Evolutionary conservation across 805 yeast genomes (phyloP).

Genomic region (Barnettozyma wickerhamii): DNA sequence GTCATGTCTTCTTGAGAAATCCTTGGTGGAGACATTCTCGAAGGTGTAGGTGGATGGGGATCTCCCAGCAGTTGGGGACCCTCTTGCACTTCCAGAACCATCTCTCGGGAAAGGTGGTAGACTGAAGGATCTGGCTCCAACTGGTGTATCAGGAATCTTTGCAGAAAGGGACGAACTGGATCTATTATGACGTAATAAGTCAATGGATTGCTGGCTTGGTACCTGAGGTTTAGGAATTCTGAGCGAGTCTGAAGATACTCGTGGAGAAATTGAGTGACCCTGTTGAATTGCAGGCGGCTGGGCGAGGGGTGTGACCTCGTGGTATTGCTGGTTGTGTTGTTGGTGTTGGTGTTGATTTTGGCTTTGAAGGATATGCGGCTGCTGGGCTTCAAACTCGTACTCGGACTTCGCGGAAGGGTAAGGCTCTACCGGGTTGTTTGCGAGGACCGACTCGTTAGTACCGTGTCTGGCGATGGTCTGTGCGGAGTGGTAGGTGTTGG

Average conservation of each 20-base stretch:
- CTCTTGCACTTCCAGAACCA: neutral
- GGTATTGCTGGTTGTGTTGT: neutral
- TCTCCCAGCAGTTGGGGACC: neutral
- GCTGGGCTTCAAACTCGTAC: neutral
- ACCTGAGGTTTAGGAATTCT: neutral
- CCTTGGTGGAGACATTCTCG: neutral
- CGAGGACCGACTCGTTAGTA: slow-evolving; percentile 4
- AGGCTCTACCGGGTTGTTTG: slow-evolving; percentile 8
- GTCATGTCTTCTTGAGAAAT: slow-evolving; percentile 10
- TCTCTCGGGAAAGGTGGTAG: slow-evolving; percentile 8
- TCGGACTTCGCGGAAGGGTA: slow-evolving; percentile 1
- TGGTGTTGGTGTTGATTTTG: neutral
- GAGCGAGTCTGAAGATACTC: neutral
- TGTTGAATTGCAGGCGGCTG: too few species aligned
- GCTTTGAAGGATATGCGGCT: neutral
- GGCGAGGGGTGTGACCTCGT: neutral
- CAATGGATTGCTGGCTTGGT: neutral
- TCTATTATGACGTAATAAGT: neutral
- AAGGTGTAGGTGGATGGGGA: slow-evolving; percentile 2
- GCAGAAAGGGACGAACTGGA: slow-evolving; percentile 13
- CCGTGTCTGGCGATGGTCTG: slow-evolving; percentile 4
- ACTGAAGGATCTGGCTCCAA: slow-evolving; percentile 22
- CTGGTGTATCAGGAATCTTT: slow-evolving; percentile 18
- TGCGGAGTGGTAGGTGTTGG: slow-evolving; percentile 7
- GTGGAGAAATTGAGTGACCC: neutral